A percentile compares a stretch with the other conserved stretches of the same genome.
Conservation (phyloP, 116 monocot species). For the Dioscorea cayenensis region DNA sequence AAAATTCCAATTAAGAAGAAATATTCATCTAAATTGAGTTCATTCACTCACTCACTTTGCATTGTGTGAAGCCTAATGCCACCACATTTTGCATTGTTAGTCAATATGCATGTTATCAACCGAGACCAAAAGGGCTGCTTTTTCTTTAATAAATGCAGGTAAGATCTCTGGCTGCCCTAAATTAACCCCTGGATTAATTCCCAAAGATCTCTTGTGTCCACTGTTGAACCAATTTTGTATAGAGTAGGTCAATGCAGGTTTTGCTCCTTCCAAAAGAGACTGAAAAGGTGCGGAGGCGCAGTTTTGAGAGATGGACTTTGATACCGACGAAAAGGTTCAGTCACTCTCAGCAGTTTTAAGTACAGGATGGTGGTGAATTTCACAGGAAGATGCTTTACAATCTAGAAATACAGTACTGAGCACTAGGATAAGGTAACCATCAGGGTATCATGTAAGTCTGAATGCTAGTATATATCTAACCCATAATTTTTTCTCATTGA, state of each 20-base stretch:
- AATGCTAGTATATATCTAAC: too few species aligned
- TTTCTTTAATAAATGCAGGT: constrained; percentile 70
- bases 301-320: constrained; percentile 68
- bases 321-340: constrained; percentile 60
- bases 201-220: neutral
- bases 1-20: too few species aligned
- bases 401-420: constrained; percentile 46
- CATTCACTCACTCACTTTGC: too few species aligned
- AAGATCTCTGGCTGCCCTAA: neutral
- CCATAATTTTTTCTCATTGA: too few species aligned
- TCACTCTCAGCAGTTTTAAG: constrained; percentile 42
- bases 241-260: constrained; percentile 62
- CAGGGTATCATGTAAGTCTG: too few species aligned
- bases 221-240: neutral
- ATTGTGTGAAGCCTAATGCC: constrained; percentile 86
- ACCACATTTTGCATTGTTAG: constrained; percentile 70
- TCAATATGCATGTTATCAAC: constrained; percentile 79
- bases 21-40: too few species aligned
- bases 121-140: constrained; percentile 46
- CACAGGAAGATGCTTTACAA: constrained; percentile 67
- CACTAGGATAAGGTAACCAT: constrained; percentile 25
- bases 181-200: too few species aligned
- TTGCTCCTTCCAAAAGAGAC: constrained; percentile 66
- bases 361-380: constrained; percentile 59
- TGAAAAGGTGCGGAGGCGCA: constrained; percentile 75